A percentile compares a stretch with the other conserved stretches of the same genome.
These are phyloP conservation scores for Fusarium pininemorale DNA, from an alignment of 2,329 filamentous ascomycete genomes.

Conservation along the genomic window DNA sequence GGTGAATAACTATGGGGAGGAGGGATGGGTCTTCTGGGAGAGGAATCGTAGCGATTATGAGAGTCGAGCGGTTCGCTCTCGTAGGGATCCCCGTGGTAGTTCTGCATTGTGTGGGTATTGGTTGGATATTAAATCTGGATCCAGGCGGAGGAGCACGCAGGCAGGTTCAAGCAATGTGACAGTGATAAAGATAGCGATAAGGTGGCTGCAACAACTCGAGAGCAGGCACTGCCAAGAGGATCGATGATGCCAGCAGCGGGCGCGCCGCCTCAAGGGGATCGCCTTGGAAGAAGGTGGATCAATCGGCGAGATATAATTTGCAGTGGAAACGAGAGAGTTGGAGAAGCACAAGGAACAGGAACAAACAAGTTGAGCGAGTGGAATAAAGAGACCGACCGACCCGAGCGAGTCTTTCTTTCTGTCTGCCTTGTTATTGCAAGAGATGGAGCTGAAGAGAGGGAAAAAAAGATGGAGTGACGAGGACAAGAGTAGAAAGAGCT, in stretches of 20 bases:
- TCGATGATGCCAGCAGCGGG: constrained; percentile 35
- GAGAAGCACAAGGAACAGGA: constrained; percentile 25
- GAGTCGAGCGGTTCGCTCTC: constrained; percentile 50
- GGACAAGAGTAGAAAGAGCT: constrained; percentile 2
- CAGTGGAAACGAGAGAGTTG: constrained; percentile 17
- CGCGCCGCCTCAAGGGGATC: constrained; percentile 31
- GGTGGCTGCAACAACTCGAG: constrained; percentile 4
- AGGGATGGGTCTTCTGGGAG: constrained; percentile 31
- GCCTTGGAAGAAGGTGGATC: constrained; percentile 15
- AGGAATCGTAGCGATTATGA: constrained; percentile 37
- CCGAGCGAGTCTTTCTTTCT: neutral
- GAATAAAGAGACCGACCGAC: constrained; percentile 17
- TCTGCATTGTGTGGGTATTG: constrained; percentile 44
- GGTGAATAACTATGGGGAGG: constrained; percentile 38
- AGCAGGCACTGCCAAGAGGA: constrained; percentile 23
- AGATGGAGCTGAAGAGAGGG: constrained; percentile 8
- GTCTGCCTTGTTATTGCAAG: constrained; percentile 14
- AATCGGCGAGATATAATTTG: constrained; percentile 13
- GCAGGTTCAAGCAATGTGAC: neutral
- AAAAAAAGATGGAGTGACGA: constrained; percentile 20
- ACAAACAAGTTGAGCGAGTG: constrained; percentile 20
- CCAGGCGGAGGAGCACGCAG: constrained; percentile 17
- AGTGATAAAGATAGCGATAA: neutral
- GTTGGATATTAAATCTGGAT: constrained; percentile 17
- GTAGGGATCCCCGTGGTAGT: constrained; percentile 46